Evolutionary conservation across 2,329 filamentous ascomycete genomes (phyloP), one percentile per base, ranked within the genome.

Genomic region (Arachnomyces sp.): DNA sequence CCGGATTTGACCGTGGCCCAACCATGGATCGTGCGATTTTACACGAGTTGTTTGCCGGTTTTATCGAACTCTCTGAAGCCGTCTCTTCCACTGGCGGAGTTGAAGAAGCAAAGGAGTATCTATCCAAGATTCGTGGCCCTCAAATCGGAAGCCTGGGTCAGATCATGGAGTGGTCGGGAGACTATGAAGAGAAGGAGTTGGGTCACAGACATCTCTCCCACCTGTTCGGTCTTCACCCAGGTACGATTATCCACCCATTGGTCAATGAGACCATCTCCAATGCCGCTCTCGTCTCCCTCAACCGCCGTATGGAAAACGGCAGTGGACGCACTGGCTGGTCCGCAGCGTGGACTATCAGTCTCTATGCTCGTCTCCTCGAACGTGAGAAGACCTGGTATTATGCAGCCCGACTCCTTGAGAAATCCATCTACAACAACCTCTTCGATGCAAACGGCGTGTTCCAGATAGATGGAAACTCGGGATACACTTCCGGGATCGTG

Each of bases 291-390:
- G 51, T 48, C 14, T 46, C 47, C 6, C 42, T 58, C 18, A 41
- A 39, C 35, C 44, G 44, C 44, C 55, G 55, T n/a, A 61, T 59
- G 6, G 48, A 54, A n/a, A 51, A 64, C 34, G 66, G 66, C 7
- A 66, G 68, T 3, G 72, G 69, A 0, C 65, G 71, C 38, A 75
- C 71, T 0, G 72, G 72, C 0, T 75, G 72, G 72, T 71, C 68
- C 3, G 60, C 68, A 12, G 69, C 69, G 4, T 75, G 71, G 71
- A 52, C 69, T 0, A 55, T 73, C n/a, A 70, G 67, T 31, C 55
- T 73, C 30, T 68, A 69, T 38, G 70, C 71, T 9, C 63, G 73
- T 1, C 52, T 75, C 3, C 57, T 62, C 8, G 62, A 68, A 41
- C 49, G 51, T 3, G 57, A 62, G 29, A 57, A 63, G 29, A 62